Evolutionary conservation across 306 rosid genomes (phyloP).

Genomic region (Cicer pinnatifidum): DNA sequence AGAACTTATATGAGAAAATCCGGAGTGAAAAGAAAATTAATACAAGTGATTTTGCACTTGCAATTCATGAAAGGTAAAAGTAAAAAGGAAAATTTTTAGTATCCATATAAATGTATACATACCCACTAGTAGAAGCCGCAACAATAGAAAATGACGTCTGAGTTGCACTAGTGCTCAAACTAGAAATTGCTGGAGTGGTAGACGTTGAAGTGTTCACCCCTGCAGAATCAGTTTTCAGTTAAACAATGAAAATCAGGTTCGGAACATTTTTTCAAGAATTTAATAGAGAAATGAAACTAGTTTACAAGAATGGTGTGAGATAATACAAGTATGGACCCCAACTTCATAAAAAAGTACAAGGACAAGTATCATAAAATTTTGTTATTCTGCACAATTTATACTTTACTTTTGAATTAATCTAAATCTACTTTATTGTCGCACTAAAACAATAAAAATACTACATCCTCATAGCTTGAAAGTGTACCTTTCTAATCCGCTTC

Average conservation of each 20-base stretch:
- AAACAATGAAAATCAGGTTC: slow-evolving; percentile 29
- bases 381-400: not conserved
- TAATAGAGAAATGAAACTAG: slow-evolving; percentile 1
- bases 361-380: slow-evolving; percentile 19
- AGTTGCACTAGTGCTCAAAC: slow-evolving; percentile 58
- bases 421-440: not conserved
- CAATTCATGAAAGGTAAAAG: no score
- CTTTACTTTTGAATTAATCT: slow-evolving; percentile 19
- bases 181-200: slow-evolving; percentile 56
- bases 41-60: no score
- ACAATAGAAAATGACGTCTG: slow-evolving; percentile 65
- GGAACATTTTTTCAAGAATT: not conserved
- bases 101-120: slow-evolving; percentile 39
- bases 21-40: no score
- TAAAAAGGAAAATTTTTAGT: not conserved
- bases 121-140: slow-evolving; percentile 89
- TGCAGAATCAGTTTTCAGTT: slow-evolving; percentile 47
- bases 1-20: slow-evolving; percentile 22
- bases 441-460: no score
- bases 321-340: slow-evolving; percentile 2
- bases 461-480: no score
- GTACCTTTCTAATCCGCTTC: no score
- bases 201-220: slow-evolving; percentile 58
- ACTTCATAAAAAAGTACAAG: slow-evolving; percentile 14
- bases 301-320: not conserved